Evolutionary conservation across 352 stramenopile genomes (phyloP).

Genomic region (Lagenidium giganteum): DNA sequence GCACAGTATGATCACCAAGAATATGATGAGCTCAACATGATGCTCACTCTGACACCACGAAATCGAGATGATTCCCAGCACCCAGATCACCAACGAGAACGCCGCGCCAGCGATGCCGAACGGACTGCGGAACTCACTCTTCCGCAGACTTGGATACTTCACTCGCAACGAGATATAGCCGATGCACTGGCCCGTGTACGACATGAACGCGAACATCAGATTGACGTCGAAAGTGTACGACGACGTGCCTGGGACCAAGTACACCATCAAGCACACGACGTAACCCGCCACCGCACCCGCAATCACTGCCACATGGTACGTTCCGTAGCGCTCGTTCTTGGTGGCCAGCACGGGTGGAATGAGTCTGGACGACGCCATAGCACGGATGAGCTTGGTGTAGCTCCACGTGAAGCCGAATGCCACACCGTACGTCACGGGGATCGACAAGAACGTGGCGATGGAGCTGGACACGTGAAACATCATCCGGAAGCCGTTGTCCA

Average conservation of each 20-base stretch:
- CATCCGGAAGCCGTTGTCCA: slow-evolving; percentile 8
- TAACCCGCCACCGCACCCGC: slow-evolving; percentile 3
- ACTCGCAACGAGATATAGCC: slow-evolving; percentile 8
- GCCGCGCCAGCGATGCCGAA: slow-evolving; percentile 10
- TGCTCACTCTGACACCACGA: too few species aligned
- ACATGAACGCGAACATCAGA: slow-evolving; percentile 10
- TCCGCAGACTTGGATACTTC: slow-evolving; percentile 2
- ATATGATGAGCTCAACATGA: too few species aligned
- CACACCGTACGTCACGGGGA: slow-evolving; percentile 4
- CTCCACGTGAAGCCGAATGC: slow-evolving; percentile 19
- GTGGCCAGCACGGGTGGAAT: slow-evolving; percentile 5
- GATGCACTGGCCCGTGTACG: slow-evolving; percentile 19
- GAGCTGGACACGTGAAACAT: slow-evolving; percentile 4
- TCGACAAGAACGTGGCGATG: slow-evolving; percentile 7
- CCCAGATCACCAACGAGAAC: slow-evolving; percentile 10
- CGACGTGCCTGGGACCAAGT: slow-evolving; percentile 1
- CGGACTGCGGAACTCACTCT: slow-evolving; percentile 14
- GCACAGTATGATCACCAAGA: too few species aligned
- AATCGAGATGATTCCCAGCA: slow-evolving; percentile 6
- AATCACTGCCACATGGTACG: slow-evolving; percentile 5
- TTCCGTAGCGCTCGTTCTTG: neutral
- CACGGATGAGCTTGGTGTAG: slow-evolving; percentile 10
- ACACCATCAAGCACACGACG: neutral
- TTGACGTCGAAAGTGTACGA: slow-evolving; percentile 6
- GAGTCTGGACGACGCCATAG: slow-evolving; percentile 12